Percentiles rank a stretch among this genome's conserved stretches.
phyloP scores from a whole-genome alignment of 345 rosid genomes.

The Eutrema japonicum region DNA sequence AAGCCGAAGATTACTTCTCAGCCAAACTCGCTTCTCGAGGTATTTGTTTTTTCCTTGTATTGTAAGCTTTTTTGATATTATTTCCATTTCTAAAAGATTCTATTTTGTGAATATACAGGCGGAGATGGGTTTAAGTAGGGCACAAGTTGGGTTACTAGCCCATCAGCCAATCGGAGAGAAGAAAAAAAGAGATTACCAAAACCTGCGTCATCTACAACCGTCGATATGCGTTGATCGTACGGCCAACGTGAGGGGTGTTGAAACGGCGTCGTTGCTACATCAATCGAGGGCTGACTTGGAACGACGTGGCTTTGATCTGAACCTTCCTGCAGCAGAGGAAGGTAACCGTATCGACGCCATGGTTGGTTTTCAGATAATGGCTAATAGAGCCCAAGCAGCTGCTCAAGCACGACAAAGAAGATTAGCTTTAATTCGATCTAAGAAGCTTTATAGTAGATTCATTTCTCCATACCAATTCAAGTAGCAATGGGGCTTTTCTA shows the following conservation, averaged over 20 bases:
- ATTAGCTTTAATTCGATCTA: slow-evolving; percentile 32
- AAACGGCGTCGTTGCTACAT: not conserved
- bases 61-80: not conserved
- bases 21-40: slow-evolving; percentile 28
- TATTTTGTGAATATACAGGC: slow-evolving; percentile 16
- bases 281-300: not conserved
- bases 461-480: slow-evolving; percentile 19
- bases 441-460: slow-evolving; percentile 14
- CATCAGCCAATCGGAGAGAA: slow-evolving; percentile 31
- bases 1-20: slow-evolving; percentile 8
- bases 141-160: slow-evolving; percentile 28
- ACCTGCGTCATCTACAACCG: slow-evolving; percentile 27
- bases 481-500: not conserved
- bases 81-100: slow-evolving; percentile 21
- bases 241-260: not conserved
- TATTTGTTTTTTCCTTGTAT: not conserved
- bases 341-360: not conserved
- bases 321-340: slow-evolving; percentile 33
- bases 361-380: slow-evolving; percentile 7
- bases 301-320: slow-evolving; percentile 31
- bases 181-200: not conserved
- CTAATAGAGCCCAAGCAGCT: slow-evolving; percentile 21
- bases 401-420: slow-evolving; percentile 43
- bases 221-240: slow-evolving; percentile 20
- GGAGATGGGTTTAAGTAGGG: slow-evolving; percentile 27